Base-by-base conservation (phyloP, 495 filamentous ascomycete genomes). In the Elaphomyces granulatus region DNA sequence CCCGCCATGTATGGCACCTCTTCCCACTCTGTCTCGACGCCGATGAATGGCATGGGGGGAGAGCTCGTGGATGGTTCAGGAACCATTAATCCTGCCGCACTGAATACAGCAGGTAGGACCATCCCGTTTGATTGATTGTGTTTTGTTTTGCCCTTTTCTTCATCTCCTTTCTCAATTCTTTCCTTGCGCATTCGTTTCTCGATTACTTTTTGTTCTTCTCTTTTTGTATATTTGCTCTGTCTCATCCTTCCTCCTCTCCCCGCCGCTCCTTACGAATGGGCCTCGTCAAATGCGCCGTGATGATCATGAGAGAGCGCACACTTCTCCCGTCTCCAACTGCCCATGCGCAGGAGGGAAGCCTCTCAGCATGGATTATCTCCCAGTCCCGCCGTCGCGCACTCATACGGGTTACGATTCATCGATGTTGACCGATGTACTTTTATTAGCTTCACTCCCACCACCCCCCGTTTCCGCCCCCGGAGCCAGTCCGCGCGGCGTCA, bases 11-110 rank as follows among this genome's bases (percentile, higher is more conserved):
- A 79, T 64, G 66, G 68, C 59, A 63, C 70, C 30, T 60, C 68
- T 50, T 59, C 65, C 43, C 63, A 64, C 49, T 49, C 61, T 47
- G 45, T 55, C 44, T 58, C 65, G 39, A 56, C 68, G 19, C 65
- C 71, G 50, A 68, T 73, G 61, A 78, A 77, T 60, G 72, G 74
- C 40, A 59, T 77, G 45, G 73, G 66, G 55, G 68, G 66, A 43
- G 74, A 71, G 52, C 70, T 77, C 45, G 70, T 78, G 48, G 80
- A 85, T 69, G 73, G 74, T 43, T 77, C 77, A 42, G 80, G 78
- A 26, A 87, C 82, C 39, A 87, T 87, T 61, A 80, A 87, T 58
- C 82, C 82, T 42, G 80, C 79, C 19, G 79, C 77, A 10, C 58
- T 82, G 61, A 78, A 78, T 52, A 68, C 74, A 33, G 61, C 71